Evolutionary conservation across 176 grass and related monocot genomes (phyloP).

Genomic region (Hsuehochloa calcarea): DNA sequence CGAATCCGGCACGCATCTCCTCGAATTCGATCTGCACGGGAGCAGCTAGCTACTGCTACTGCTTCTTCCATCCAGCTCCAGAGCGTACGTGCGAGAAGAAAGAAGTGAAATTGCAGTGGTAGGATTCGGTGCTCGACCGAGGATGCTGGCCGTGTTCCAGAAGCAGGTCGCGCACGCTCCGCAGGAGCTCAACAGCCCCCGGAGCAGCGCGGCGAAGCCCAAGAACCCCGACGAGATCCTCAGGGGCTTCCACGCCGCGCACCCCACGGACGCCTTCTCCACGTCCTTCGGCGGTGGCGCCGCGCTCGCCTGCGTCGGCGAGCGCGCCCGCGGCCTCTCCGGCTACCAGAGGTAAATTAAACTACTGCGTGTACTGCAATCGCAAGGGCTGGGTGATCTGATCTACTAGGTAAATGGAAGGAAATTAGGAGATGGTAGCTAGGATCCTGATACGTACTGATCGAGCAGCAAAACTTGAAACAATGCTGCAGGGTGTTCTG

Average conservation of each 20-base stretch:
- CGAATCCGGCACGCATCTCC: neutral
- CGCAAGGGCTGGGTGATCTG: neutral
- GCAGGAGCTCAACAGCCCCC: constrained; percentile 74
- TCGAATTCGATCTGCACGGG: too few relatives aligned
- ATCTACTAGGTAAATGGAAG: too few relatives aligned
- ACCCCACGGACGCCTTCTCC: constrained; percentile 53
- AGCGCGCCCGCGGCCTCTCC: neutral
- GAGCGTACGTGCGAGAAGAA: neutral
- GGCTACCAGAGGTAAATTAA: constrained; percentile 33
- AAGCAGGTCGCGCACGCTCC: constrained; percentile 85
- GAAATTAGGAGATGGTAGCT: too few relatives aligned
- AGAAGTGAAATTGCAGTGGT: neutral
- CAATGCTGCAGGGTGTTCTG: constrained; percentile 63
- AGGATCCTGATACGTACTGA: too few relatives aligned
- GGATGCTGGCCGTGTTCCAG: constrained; percentile 86
- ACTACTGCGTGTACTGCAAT: neutral
- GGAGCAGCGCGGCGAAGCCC: constrained; percentile 40
- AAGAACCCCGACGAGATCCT: constrained; percentile 81
- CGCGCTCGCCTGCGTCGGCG: constrained; percentile 67
- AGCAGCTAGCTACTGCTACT: neutral
- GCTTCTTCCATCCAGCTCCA: neutral
- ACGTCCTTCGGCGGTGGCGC: constrained; percentile 75
- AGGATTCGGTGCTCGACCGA: neutral
- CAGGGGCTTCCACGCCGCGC: constrained; percentile 54
- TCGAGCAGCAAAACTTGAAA: too few relatives aligned